Evolutionary conservation across 768 basidiomycete genomes (phyloP).

Genomic region (Mycena kentingensis): DNA sequence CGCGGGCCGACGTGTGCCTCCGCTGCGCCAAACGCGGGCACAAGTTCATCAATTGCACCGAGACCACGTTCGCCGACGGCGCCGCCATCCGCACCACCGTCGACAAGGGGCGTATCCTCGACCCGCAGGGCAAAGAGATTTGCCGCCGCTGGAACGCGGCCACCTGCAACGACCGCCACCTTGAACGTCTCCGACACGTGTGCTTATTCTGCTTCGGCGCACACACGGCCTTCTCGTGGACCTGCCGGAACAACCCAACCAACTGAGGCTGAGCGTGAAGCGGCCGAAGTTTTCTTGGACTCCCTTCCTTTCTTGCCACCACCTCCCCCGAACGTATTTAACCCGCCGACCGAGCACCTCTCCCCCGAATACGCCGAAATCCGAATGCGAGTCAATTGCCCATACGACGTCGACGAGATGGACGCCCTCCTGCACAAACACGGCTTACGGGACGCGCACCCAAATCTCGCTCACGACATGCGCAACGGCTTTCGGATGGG

Average conservation of each 20-base stretch:
- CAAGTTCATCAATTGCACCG: background rate
- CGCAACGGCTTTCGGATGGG: conserved; percentile 20
- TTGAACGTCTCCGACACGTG: too few relatives aligned
- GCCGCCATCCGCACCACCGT: background rate
- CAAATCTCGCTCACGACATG: conserved; percentile 2
- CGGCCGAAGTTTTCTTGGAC: conserved; percentile 3
- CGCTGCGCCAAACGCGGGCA: background rate
- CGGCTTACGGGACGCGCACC: background rate
- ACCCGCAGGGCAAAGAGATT: background rate
- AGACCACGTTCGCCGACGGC: background rate
- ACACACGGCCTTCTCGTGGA: background rate
- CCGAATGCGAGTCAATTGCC: background rate
- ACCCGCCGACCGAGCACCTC: too few relatives aligned
- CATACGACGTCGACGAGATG: background rate
- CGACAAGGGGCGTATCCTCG: background rate
- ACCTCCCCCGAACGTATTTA: too few relatives aligned
- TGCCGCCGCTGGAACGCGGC: background rate
- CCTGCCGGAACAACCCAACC: background rate
- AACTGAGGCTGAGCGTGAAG: too few relatives aligned
- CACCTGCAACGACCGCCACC: background rate
- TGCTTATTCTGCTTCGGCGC: conserved; percentile 1
- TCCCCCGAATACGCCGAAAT: background rate
- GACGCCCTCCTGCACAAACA: background rate
- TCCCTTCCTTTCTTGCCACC: background rate
- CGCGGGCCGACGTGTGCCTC: background rate